These are phyloP conservation scores for Lipomyces lipofer DNA, from an alignment of 805 yeast species.

Conservation along the genomic window DNA sequence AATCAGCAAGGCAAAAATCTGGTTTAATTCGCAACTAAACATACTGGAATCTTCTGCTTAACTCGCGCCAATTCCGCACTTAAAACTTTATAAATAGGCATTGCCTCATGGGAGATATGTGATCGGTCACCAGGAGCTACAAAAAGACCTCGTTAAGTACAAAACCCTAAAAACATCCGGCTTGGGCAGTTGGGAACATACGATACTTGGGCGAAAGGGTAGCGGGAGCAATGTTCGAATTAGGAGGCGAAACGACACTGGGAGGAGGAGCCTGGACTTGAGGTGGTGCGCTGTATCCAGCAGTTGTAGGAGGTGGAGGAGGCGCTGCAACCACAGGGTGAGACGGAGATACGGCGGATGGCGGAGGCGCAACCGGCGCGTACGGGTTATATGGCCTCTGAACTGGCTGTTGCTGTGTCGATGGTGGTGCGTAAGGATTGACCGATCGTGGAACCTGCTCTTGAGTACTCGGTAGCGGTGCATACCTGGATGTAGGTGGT, in stretches of 20 bases:
- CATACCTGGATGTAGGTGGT: conserved; percentile 12
- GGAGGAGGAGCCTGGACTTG: conserved; percentile 37
- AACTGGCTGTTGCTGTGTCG: conserved; percentile 6
- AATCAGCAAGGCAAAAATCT: neutral
- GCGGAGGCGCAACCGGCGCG: conserved; percentile 25
- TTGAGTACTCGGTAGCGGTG: conserved; percentile 32
- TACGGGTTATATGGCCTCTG: conserved; percentile 19
- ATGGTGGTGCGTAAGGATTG: conserved; percentile 47
- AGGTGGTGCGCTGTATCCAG: conserved; percentile 34
- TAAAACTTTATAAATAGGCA: conserved; percentile 61
- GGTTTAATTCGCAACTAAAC: neutral
- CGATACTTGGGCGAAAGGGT: conserved; percentile 37
- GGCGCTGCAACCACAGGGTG: no score
- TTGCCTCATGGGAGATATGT: conserved; percentile 60
- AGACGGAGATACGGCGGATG: conserved; percentile 6
- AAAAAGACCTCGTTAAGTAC: conserved; percentile 35
- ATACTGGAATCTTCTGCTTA: conserved; percentile 72
- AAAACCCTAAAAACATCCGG: conserved; percentile 30
- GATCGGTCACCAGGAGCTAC: conserved; percentile 62
- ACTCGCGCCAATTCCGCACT: conserved; percentile 57
- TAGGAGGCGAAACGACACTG: conserved; percentile 33
- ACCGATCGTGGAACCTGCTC: conserved; percentile 39
- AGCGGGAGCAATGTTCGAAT: conserved; percentile 37
- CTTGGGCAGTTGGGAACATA: conserved; percentile 5
- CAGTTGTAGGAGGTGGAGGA: conserved; percentile 26